A percentile compares a stretch with the other conserved stretches of the same genome.
These are phyloP conservation scores for Neofusicoccum kwambonambiense DNA, from an alignment of 2,329 filamentous ascomycete species.

Conservation along the genomic window DNA sequence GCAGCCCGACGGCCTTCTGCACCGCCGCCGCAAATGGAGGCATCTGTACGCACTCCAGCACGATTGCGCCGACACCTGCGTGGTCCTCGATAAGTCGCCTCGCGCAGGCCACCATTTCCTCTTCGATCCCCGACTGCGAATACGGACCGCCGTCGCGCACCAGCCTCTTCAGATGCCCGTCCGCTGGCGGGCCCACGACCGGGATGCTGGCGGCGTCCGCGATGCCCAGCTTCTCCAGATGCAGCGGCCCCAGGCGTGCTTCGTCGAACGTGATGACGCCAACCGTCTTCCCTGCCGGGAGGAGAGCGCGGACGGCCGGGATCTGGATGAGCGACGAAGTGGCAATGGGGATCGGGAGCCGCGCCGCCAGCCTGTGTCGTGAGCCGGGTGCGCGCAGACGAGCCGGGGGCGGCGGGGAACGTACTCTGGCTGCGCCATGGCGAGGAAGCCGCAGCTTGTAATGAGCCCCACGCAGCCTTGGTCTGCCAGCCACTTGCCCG, in stretches of 20 bases:
- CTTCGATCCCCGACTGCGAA: neutral
- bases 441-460: conserved; percentile 43
- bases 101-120: neutral
- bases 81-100: neutral
- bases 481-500: conserved; percentile 33
- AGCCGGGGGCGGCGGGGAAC: too few relatives aligned
- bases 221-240: neutral
- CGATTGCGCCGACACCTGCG: conserved; percentile 26
- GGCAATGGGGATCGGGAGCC: conserved; percentile 36
- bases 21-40: conserved; percentile 35
- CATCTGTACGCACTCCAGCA: conserved; percentile 42
- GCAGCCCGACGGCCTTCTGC: conserved; percentile 25
- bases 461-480: conserved; percentile 39
- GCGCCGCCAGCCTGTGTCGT: conserved; percentile 26
- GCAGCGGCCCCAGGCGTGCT: neutral
- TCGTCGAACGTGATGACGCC: conserved; percentile 15
- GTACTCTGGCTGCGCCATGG: conserved; percentile 31
- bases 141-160: neutral
- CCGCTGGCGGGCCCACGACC: neutral
- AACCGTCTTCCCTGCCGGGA: conserved; percentile 26
- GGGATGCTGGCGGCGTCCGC: neutral
- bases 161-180: neutral
- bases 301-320: conserved; percentile 30
- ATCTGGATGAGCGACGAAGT: conserved; percentile 39
- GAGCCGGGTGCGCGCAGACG: too few relatives aligned